phyloP scores from a whole-genome alignment of 441 rosid species.

The Gossypium lobatum region DNA sequence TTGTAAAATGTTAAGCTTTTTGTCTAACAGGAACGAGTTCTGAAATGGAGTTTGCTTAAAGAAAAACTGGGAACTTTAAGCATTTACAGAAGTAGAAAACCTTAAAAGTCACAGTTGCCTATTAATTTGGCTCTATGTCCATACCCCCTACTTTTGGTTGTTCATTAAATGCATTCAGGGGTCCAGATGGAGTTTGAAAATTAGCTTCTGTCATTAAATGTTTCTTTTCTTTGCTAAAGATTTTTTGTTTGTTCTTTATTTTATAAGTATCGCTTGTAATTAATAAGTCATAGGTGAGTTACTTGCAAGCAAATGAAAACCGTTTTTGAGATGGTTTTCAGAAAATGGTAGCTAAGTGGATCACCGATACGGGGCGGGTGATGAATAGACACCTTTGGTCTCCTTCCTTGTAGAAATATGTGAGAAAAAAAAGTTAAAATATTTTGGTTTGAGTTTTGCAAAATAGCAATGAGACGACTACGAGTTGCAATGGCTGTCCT shows the following conservation, averaged over 20 bases:
- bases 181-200: slow-evolving; percentile 23
- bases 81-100: slow-evolving; percentile 18
- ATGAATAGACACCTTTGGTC: background rate
- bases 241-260: background rate
- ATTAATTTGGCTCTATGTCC: slow-evolving; percentile 17
- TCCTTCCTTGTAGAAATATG: slow-evolving; percentile 5
- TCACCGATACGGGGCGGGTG: slow-evolving; percentile 29
- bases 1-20: slow-evolving; percentile 1
- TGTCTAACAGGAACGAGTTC: slow-evolving; percentile 24
- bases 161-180: slow-evolving; percentile 17
- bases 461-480: background rate
- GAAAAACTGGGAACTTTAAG: slow-evolving; percentile 20
- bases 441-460: slow-evolving; percentile 2
- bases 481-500: slow-evolving; percentile 17
- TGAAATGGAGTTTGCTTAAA: slow-evolving; percentile 6
- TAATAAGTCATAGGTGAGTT: slow-evolving; percentile 1
- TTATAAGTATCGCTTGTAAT: slow-evolving; percentile 2
- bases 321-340: slow-evolving; percentile 22
- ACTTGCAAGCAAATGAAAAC: slow-evolving; percentile 17
- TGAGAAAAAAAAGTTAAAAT: background rate
- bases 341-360: slow-evolving; percentile 25
- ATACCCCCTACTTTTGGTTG: background rate
- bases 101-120: background rate
- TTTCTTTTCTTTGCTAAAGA: background rate
- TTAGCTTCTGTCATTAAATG: background rate